These are phyloP conservation scores for Naganishia vishniacii DNA, from an alignment of 768 basidiomycete species.

Conservation along the genomic window DNA sequence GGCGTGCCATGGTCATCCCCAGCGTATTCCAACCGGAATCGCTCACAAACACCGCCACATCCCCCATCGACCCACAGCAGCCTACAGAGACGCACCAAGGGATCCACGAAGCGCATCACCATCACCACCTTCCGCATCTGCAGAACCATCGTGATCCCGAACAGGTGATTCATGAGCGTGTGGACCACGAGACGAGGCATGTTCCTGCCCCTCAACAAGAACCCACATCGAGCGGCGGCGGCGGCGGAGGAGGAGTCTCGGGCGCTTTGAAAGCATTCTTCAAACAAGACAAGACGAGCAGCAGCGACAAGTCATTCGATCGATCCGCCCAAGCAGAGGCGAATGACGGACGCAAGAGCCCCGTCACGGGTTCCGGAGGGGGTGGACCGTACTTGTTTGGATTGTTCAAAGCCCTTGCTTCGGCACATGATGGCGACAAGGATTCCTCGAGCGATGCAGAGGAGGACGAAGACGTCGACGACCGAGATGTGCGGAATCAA, in stretches of 20 bases:
- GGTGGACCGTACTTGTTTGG: conserved; percentile 10
- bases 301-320: conserved; percentile 1
- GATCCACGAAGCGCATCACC: neutral
- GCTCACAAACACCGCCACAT: conserved; percentile 8
- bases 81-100: neutral
- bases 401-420: conserved; percentile 2
- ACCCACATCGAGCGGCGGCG: neutral
- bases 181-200: neutral
- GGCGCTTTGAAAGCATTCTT: neutral
- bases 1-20: conserved; percentile 13
- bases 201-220: neutral
- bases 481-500: neutral
- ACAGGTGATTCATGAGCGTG: neutral
- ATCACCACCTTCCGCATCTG: neutral
- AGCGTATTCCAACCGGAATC: conserved; percentile 23
- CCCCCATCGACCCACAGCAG: neutral
- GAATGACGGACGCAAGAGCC: conserved; percentile 4
- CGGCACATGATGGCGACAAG: neutral
- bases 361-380: neutral
- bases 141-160: conserved; percentile 1
- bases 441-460: neutral
- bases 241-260: neutral
- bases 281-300: conserved; percentile 11
- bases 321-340: neutral
- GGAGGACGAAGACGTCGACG: neutral